Evolutionary conservation across 129 eudicot species (phyloP).

Genomic region (Smallanthus sonchifolius): DNA sequence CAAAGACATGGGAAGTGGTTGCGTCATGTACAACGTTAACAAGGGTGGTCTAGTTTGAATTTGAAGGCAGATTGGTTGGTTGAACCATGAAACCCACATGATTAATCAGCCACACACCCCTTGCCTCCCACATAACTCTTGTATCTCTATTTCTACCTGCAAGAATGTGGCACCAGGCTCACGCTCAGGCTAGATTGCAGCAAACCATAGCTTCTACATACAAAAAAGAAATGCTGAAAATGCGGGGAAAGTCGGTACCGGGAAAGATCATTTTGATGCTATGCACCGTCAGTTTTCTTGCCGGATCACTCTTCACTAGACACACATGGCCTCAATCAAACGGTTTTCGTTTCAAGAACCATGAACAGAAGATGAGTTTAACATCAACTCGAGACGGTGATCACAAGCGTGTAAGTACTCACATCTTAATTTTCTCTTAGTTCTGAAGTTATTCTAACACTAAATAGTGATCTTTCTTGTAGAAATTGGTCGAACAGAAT

Average conservation of each 20-base stretch:
- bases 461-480: not conserved
- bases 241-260: constrained; percentile 45
- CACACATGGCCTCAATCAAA: constrained; percentile 35
- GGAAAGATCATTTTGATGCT: constrained; percentile 47
- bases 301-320: constrained; percentile 53
- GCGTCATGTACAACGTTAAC: constrained; percentile 30
- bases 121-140: constrained; percentile 25
- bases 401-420: constrained; percentile 48
- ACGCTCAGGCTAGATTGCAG: constrained; percentile 1
- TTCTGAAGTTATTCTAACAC: not conserved
- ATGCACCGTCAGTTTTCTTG: constrained; percentile 62
- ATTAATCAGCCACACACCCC: constrained; percentile 51
- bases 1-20: constrained; percentile 22
- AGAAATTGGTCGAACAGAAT: constrained; percentile 55
- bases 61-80: constrained; percentile 39
- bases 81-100: constrained; percentile 61
- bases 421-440: not conserved
- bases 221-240: constrained; percentile 31
- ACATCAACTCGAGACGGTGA: constrained; percentile 38
- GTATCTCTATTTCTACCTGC: constrained; percentile 12
- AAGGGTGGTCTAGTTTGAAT: constrained; percentile 12
- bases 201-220: not conserved
- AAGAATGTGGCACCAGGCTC: not conserved
- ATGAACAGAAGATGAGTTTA: constrained; percentile 14
- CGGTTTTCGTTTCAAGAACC: constrained; percentile 21